Percentiles rank a stretch among this genome's conserved stretches.
Evolutionary conservation across 352 stramenopile genomes (phyloP).

Genomic region (Blastocystis sp.): DNA sequence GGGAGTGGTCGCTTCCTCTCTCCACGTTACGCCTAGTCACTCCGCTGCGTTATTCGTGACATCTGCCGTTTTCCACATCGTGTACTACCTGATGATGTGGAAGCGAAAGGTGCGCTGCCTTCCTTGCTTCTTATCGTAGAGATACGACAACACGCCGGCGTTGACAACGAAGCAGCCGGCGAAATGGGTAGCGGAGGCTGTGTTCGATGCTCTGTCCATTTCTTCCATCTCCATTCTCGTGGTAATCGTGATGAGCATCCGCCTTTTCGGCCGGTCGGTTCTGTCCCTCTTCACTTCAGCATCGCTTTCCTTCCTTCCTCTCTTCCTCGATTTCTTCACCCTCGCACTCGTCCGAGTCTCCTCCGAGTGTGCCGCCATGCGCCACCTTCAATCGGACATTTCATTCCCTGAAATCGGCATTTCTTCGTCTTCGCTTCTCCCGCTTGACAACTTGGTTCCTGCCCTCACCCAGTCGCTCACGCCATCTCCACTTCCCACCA

Average conservation of each 20-base stretch:
- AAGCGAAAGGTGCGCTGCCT: neutral
- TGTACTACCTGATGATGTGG: constrained; percentile 62
- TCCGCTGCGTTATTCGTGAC: neutral
- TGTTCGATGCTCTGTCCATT: constrained; percentile 10
- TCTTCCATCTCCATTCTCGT: neutral
- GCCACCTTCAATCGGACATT: neutral
- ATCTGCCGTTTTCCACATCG: neutral
- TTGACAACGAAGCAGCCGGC: neutral
- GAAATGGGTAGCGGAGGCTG: neutral
- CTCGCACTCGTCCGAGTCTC: constrained; percentile 3
- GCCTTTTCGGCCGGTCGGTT: neutral
- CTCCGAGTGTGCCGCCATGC: neutral
- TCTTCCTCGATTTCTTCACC: constrained; percentile 3
- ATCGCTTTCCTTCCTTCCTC: neutral
- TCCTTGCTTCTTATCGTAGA: neutral
- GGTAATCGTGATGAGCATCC: neutral
- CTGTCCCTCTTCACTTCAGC: neutral
- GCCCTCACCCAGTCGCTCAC: neutral
- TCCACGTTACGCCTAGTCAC: neutral
- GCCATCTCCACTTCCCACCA: neutral
- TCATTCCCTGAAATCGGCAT: neutral
- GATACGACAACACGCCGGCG: constrained; percentile 16
- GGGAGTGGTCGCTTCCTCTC: neutral
- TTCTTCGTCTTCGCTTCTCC: neutral
- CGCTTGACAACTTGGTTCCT: neutral